Evolutionary conservation across 306 rosid species (phyloP).

Genomic region (Glycyrrhiza uralensis): DNA sequence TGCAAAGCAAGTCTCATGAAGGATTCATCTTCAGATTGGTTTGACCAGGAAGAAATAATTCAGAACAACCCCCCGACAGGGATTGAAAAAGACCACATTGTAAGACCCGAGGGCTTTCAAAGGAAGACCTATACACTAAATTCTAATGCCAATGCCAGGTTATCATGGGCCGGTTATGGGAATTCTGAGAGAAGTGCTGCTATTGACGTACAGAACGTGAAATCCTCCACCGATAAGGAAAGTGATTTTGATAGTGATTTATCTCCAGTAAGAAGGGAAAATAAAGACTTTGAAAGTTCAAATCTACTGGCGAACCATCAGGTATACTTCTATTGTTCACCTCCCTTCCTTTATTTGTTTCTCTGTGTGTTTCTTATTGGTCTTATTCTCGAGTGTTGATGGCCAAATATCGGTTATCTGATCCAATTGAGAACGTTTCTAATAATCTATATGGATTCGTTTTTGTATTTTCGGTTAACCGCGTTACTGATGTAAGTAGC

Average conservation of each 20-base stretch:
- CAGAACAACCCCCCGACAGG: slow-evolving; percentile 45
- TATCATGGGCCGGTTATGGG: slow-evolving; percentile 42
- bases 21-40: slow-evolving; percentile 43
- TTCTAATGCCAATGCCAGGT: slow-evolving; percentile 30
- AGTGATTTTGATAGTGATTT: slow-evolving; percentile 17
- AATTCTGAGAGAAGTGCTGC: slow-evolving; percentile 33
- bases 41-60: slow-evolving; percentile 49
- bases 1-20: slow-evolving; percentile 65
- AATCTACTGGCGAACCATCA: slow-evolving; percentile 33
- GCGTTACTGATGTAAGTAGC: background rate
- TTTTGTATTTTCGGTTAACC: background rate
- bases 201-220: slow-evolving; percentile 22
- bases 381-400: background rate
- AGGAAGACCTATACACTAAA: slow-evolving; percentile 41
- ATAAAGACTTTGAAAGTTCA: slow-evolving; percentile 20
- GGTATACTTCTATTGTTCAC: slow-evolving; percentile 43
- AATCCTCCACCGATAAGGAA: slow-evolving; percentile 22
- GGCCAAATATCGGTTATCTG: background rate
- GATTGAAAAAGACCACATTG: slow-evolving; percentile 38
- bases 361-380: background rate
- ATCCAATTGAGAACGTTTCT: background rate
- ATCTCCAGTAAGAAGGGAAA: slow-evolving; percentile 28
- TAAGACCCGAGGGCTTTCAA: slow-evolving; percentile 45
- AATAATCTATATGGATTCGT: background rate
- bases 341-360: background rate